Evolutionary conservation across 805 yeast genomes (phyloP).

Genomic region (Candida insectorum): DNA sequence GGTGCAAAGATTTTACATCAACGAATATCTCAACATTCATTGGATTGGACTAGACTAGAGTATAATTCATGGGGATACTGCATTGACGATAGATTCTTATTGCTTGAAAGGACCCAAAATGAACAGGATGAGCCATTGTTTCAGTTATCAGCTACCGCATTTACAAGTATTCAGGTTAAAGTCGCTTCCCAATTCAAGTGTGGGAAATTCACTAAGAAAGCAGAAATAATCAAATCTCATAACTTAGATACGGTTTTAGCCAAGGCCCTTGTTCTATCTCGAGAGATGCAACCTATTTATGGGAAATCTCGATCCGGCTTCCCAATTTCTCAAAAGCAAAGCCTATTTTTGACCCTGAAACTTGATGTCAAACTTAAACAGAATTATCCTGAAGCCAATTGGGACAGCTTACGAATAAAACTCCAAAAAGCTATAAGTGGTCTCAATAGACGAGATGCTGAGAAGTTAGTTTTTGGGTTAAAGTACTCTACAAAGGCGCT

Average conservation of each 20-base stretch:
- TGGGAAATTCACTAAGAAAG: slow-evolving; percentile 9
- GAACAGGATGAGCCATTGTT: slow-evolving; percentile 8
- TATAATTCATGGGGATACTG: slow-evolving; percentile 30
- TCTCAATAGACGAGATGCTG: neutral
- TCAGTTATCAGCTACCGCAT: slow-evolving; percentile 10
- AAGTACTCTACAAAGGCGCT: slow-evolving; percentile 22
- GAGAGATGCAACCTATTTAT: slow-evolving; percentile 2
- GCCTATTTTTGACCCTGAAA: slow-evolving; percentile 5
- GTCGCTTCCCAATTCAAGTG: slow-evolving; percentile 19
- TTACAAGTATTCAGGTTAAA: slow-evolving; percentile 13
- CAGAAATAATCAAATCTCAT: slow-evolving; percentile 7
- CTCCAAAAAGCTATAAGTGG: too few relatives aligned
- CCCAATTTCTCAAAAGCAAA: neutral
- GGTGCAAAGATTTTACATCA: slow-evolving; percentile 11
- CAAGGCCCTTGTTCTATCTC: slow-evolving; percentile 15
- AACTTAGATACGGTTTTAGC: slow-evolving; percentile 16
- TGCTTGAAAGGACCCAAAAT: slow-evolving; percentile 3
- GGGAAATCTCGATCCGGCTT: too few relatives aligned
- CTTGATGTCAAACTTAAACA: slow-evolving; percentile 4
- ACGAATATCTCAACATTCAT: slow-evolving; percentile 11
- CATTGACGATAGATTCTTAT: slow-evolving; percentile 9
- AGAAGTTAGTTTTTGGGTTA: slow-evolving; percentile 25
- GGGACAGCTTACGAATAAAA: neutral
- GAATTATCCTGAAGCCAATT: slow-evolving; percentile 5
- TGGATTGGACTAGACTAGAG: slow-evolving; percentile 30